These are phyloP conservation scores for Colletotrichum truncatum DNA, from an alignment of 2,329 filamentous ascomycete genomes.

Conservation along the genomic window DNA sequence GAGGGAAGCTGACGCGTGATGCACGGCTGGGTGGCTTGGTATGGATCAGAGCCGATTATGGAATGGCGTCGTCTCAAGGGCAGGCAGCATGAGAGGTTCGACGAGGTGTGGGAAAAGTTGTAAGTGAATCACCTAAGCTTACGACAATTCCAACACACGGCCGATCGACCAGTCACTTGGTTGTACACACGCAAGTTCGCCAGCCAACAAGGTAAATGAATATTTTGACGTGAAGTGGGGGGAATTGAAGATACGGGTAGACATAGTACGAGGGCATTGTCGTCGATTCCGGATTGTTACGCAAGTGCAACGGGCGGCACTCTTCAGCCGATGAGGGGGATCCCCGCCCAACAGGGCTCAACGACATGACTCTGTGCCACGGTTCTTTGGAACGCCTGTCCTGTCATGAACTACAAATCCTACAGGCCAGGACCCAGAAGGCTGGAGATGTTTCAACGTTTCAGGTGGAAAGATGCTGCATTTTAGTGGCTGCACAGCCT, in stretches of 20 bases:
- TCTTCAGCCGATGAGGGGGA: slow-evolving; percentile 14
- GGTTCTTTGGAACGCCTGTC: not conserved
- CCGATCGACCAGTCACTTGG: not conserved
- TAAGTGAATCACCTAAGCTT: not conserved
- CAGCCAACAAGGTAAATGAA: not conserved
- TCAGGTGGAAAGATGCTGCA: slow-evolving; percentile 25
- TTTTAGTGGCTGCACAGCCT: slow-evolving; percentile 11
- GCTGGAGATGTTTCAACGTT: slow-evolving; percentile 28
- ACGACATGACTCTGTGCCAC: slow-evolving; percentile 9
- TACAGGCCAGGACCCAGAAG: slow-evolving; percentile 21
- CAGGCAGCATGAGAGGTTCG: not conserved
- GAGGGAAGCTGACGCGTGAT: not conserved
- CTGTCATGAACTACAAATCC: slow-evolving; percentile 6
- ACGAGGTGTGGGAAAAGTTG: not conserved
- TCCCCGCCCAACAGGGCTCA: slow-evolving; percentile 1
- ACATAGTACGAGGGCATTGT: not conserved
- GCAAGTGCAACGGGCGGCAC: not conserved
- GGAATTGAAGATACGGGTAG: not conserved
- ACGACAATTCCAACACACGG: not conserved
- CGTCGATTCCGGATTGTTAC: not conserved
- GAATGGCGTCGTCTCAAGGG: slow-evolving; percentile 4
- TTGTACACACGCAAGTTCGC: not conserved
- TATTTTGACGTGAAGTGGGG: slow-evolving; percentile 14
- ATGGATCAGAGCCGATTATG: slow-evolving; percentile 3
- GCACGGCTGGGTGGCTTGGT: too few relatives aligned